A percentile compares a stretch with the other conserved stretches of the same genome.
Conservation (phyloP, 768 basidiomycete genomes). For the Cubamyces lactineus region DNA sequence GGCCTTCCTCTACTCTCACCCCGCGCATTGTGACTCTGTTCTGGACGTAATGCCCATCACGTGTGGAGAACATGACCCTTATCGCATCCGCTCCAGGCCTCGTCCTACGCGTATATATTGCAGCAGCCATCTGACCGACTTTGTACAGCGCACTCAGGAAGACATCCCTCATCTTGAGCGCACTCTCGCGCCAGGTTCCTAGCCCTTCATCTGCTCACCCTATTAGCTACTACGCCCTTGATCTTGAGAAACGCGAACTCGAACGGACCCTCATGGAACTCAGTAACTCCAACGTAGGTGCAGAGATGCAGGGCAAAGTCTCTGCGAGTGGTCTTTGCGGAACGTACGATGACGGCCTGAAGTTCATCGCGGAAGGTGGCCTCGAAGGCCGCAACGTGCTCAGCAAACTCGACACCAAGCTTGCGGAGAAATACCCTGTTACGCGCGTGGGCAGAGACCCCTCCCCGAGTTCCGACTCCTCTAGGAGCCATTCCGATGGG, state of each 20-base stretch:
- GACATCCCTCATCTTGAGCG: conserved; percentile 80
- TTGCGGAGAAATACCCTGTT: conserved; percentile 25
- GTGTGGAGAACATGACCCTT: conserved; percentile 5
- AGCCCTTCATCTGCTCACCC: conserved; percentile 43
- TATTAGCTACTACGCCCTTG: conserved; percentile 89
- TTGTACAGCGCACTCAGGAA: conserved; percentile 76
- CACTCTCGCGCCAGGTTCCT: conserved; percentile 61
- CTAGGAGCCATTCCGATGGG: conserved; percentile 19
- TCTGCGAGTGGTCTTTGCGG: conserved; percentile 85
- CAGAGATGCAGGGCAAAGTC: conserved; percentile 69
- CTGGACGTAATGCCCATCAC: conserved; percentile 11
- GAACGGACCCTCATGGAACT: conserved; percentile 77
- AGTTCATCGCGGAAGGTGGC: conserved; percentile 72
- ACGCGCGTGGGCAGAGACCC: conserved; percentile 30
- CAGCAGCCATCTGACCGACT: neutral
- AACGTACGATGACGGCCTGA: conserved; percentile 88
- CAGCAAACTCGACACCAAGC: conserved; percentile 12
- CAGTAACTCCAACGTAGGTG: conserved; percentile 61
- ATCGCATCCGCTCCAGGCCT: conserved; percentile 1
- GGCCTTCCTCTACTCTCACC: neutral
- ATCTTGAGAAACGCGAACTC: conserved; percentile 87
- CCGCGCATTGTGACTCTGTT: neutral
- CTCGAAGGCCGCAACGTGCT: conserved; percentile 39
- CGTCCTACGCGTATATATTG: neutral
- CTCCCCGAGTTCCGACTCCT: conserved; percentile 44